Evolutionary conservation across 2,329 filamentous ascomycete genomes (phyloP), one percentile per base, ranked within the genome.

Genomic region (Phyllosticta citribraziliensis): DNA sequence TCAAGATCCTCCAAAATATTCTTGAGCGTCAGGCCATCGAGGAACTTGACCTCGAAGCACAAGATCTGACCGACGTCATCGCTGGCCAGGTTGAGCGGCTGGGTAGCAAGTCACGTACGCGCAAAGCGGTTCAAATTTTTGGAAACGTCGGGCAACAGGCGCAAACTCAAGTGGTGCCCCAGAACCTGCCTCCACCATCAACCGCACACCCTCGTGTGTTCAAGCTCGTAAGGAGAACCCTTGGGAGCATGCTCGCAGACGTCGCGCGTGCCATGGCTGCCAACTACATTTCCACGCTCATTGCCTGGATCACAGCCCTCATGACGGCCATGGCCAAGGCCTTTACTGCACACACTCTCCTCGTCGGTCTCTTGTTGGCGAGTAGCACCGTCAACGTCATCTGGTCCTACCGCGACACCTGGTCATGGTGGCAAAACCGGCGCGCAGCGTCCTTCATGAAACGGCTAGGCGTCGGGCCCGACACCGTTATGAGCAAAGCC

Each of bases 371-470:
- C 14, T 79, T 97, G 19, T 77, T 80, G 0, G 67, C 88, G 30
- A 97, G 91, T 69, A 73, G 85, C 12, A 69, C 90, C 11, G 81
- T 85, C 56, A 97, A 97, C 69, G 74, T 88, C 22, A 81, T 91
- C 66, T 84, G 92, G 69, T 86, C 88, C 0, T 89, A 88, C 12
- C 84, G 86, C 64, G 86, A 90, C 70, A 83, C 84, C 6, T 84
- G 86, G 67, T 79, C 82, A 1, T 97, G 91, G 91, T 96, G 89
- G 88, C 81, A 84, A 54, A 93, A 97, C 75, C 84, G 91, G 62
- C 87, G 84, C 63, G 91, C 92, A 1, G 83, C 82, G 17, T 86
- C 81, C 51, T 96, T 93, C 72, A 94, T 99, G 91, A 79, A 79
- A 35, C 81, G 86, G 12, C 76, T 97, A 14, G 93, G 93, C 10